Conservation (phyloP, 2,329 filamentous ascomycete genomes). For the Colletotrichum sansevieriae region DNA sequence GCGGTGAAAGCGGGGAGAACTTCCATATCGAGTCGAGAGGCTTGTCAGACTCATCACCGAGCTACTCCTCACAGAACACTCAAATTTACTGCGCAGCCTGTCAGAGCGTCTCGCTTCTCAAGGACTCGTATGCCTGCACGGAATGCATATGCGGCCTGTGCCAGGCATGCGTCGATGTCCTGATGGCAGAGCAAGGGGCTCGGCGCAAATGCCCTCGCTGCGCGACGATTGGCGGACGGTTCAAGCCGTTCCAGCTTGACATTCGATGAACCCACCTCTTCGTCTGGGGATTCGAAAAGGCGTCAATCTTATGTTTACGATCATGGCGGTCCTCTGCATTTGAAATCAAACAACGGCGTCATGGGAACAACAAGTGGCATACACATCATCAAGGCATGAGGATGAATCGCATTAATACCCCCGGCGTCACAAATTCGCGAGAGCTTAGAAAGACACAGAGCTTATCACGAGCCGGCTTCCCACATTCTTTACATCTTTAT, state of each 20-base stretch:
- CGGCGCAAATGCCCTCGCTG: slow-evolving; percentile 84
- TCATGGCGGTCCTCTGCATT: slow-evolving; percentile 29
- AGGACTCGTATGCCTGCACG: slow-evolving; percentile 92
- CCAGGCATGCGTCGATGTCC: slow-evolving; percentile 84
- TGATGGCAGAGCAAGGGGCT: slow-evolving; percentile 82
- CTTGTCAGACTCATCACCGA: slow-evolving; percentile 78
- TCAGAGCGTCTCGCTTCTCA: slow-evolving; percentile 79
- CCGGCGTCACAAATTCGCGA: slow-evolving; percentile 39
- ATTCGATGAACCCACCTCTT: slow-evolving; percentile 65
- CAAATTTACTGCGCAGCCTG: slow-evolving; percentile 96
- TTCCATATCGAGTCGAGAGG: slow-evolving; percentile 78
- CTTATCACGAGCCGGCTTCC: slow-evolving; percentile 38
- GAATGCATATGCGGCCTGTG: slow-evolving; percentile 97
- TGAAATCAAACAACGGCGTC: slow-evolving; percentile 38
- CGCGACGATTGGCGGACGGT: slow-evolving; percentile 81
- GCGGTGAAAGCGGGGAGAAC: slow-evolving; percentile 78
- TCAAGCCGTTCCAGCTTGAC: slow-evolving; percentile 88
- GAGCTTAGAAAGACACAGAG: slow-evolving; percentile 40
- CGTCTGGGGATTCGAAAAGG: slow-evolving; percentile 3
- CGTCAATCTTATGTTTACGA: slow-evolving; percentile 12
- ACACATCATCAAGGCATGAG: slow-evolving; percentile 38
- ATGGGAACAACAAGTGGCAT: slow-evolving; percentile 35
- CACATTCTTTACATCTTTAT: slow-evolving; percentile 38
- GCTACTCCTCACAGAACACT: slow-evolving; percentile 79
- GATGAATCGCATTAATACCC: slow-evolving; percentile 39